These are phyloP conservation scores for Chloranthus sessilifolius DNA, from an alignment of 164 flowering plant genomes.

Conservation along the genomic window DNA sequence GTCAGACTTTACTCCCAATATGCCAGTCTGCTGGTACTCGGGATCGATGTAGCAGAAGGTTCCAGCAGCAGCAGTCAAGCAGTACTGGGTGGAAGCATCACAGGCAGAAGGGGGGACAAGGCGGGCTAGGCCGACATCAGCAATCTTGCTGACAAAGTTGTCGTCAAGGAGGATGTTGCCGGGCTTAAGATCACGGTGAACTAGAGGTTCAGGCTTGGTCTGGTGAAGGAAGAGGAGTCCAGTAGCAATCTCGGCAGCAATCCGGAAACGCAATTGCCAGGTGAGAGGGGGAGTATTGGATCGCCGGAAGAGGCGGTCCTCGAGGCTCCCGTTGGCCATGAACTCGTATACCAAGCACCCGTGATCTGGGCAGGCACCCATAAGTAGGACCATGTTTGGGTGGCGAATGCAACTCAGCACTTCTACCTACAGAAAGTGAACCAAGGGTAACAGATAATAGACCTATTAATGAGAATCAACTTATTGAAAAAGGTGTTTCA, in stretches of 20 bases:
- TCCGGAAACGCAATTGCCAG: slow-evolving; percentile 46
- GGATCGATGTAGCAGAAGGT: slow-evolving; percentile 66
- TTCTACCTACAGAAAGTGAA: slow-evolving; percentile 31
- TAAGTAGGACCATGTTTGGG: slow-evolving; percentile 57
- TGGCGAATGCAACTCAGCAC: slow-evolving; percentile 53
- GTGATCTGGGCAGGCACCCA: slow-evolving; percentile 53
- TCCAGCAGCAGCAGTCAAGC: slow-evolving; percentile 49
- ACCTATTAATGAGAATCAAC: neutral
- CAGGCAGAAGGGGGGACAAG: slow-evolving; percentile 43
- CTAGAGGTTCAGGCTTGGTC: slow-evolving; percentile 57
- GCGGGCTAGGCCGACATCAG: slow-evolving; percentile 55
- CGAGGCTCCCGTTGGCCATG: slow-evolving; percentile 62
- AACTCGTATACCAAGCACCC: slow-evolving; percentile 53
- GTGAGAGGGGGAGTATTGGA: slow-evolving; percentile 32
- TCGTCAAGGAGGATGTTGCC: slow-evolving; percentile 54
- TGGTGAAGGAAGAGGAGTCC: slow-evolving; percentile 57
- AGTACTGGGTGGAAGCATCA: slow-evolving; percentile 36
- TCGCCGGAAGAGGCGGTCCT: slow-evolving; percentile 37
- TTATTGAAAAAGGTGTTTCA: neutral
- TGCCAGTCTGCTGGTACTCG: slow-evolving; percentile 57
- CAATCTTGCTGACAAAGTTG: slow-evolving; percentile 45
- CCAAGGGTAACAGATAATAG: neutral
- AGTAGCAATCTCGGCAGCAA: slow-evolving; percentile 53
- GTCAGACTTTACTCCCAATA: slow-evolving; percentile 54
- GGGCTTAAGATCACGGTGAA: slow-evolving; percentile 62